Percentiles rank a stretch among this genome's conserved stretches.
Evolutionary conservation across 805 yeast genomes (phyloP).

Genomic region (Sugiyamaella mastotermitis): DNA sequence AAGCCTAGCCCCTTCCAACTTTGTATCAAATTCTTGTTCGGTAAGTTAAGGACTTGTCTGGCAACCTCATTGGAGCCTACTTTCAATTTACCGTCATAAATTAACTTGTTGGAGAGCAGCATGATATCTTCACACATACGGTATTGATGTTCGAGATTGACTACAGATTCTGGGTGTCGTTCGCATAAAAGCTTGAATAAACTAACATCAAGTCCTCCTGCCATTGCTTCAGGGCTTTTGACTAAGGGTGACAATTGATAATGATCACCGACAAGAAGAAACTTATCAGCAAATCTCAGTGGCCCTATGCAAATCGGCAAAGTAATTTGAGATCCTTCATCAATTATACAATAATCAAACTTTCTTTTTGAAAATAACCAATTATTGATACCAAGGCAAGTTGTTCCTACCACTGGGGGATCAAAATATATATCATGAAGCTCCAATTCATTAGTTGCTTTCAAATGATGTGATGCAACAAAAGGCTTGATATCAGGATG

Average conservation of each 20-base stretch:
- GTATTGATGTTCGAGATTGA: conserved; percentile 74
- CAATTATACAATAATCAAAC: conserved; percentile 91
- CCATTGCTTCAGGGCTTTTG: conserved; percentile 55
- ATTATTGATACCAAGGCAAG: conserved; percentile 73
- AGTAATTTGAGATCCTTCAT: conserved; percentile 94
- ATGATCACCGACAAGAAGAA: conserved; percentile 95
- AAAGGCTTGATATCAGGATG: conserved; percentile 56
- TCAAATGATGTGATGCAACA: conserved; percentile 33
- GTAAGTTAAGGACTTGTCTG: conserved; percentile 47
- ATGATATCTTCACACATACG: conserved; percentile 90
- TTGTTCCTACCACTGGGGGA: conserved; percentile 78
- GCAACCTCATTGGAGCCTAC: conserved; percentile 71
- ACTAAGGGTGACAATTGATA: conserved; percentile 89
- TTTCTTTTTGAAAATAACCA: conserved; percentile 49
- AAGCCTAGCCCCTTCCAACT: conserved; percentile 6
- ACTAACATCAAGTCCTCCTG: conserved; percentile 64
- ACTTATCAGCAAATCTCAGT: conserved; percentile 64
- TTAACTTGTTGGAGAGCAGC: conserved; percentile 70
- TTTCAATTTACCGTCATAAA: conserved; percentile 67
- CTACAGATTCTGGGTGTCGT: conserved; percentile 65
- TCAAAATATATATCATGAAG: conserved; percentile 42
- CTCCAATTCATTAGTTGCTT: conserved; percentile 38
- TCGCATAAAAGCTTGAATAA: conserved; percentile 72
- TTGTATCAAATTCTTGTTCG: conserved; percentile 28
- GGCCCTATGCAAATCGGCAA: conserved; percentile 92